Evolutionary conservation across 495 filamentous ascomycete genomes (phyloP), one percentile per base, ranked within the genome.

Genomic region (Penicillium flavigenum): DNA sequence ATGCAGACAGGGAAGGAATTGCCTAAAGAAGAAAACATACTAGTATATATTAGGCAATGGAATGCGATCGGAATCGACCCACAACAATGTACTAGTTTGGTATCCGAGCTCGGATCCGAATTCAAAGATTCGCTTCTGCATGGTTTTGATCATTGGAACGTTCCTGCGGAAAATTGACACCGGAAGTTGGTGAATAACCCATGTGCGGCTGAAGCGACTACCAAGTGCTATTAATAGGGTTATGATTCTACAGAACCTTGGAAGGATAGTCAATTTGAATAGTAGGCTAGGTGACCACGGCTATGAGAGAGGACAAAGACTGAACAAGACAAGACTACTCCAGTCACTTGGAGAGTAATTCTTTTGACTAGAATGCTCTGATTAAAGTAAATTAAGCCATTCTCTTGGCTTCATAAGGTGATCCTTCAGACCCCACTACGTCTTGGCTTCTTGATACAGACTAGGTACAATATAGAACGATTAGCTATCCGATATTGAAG

Each of bases 341-440:
- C n/a, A 47, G 8, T n/a, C 7, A 29, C 7, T 1, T 10, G 26
- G 5, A 47, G 16, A 20, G 9, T 32, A 5, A n/a, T 6, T 26
- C 0, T 0, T 26, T 26, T 26, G 6, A 26, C 24, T 26, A 26
- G 6, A 26, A 26, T 26, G 24, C 24, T 26, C 24, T 1, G 5
- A 42, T 42, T 52, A 11, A 19, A 44, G 27, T 24, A 22, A 47
- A 47, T 41, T 5, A 55, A 47, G 53, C 27, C 42, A 55, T 54
- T 26, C 12, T 39, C 31, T 47, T 47, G 43, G 42, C 52, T 47
- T 34, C 12, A 12, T 8, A 11, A 16, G 47, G 19, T n/a, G 31
- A 19, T 17, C 14, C 22, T 38, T n/a, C 34, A 12, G 10, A 51
- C 24, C 16, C 20, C 14, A 27, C 34, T 4, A 32, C 10, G 11